These are phyloP conservation scores for Physcomitrium patens DNA, from an alignment of 225 moss, liverwort and hornwort species.

Conservation along the genomic window DNA sequence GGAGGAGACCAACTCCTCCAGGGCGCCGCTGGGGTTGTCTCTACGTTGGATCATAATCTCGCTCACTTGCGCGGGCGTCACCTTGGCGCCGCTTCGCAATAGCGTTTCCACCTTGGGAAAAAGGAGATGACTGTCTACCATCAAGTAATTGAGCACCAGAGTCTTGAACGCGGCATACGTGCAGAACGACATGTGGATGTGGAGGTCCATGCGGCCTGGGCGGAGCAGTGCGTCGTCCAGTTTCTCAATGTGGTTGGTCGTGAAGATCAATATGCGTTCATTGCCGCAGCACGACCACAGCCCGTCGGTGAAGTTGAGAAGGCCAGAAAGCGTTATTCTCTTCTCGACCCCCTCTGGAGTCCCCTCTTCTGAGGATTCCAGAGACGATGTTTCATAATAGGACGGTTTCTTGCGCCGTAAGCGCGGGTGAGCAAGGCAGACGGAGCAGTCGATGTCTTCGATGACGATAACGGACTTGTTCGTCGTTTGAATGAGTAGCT, in stretches of 20 bases:
- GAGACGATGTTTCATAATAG: constrained; percentile 2
- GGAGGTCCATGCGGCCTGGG: constrained; percentile 87
- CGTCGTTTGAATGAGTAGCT: constrained; percentile 64
- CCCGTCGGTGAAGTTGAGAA: constrained; percentile 85
- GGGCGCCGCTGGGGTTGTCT: constrained; percentile 18
- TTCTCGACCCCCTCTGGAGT: constrained; percentile 38
- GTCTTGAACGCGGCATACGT: constrained; percentile 66
- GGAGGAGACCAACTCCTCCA: constrained; percentile 37
- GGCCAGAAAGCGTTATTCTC: constrained; percentile 76
- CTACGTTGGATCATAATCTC: constrained; percentile 51
- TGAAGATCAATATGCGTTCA: constrained; percentile 84
- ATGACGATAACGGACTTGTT: constrained; percentile 89
- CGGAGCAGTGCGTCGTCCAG: constrained; percentile 76
- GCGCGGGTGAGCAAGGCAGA: constrained; percentile 62
- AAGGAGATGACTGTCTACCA: constrained; percentile 52
- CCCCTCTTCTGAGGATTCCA: constrained; percentile 17
- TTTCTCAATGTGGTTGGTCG: constrained; percentile 80
- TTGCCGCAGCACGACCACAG: constrained; percentile 86
- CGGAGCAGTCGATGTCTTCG: constrained; percentile 87
- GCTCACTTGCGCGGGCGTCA: constrained; percentile 55
- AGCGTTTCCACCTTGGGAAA: constrained; percentile 55
- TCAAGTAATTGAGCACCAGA: constrained; percentile 63
- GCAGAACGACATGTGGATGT: constrained; percentile 78
- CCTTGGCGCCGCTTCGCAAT: constrained; percentile 34
- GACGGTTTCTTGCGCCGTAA: constrained; percentile 26